Evolutionary conservation across 306 rosid genomes (phyloP).

Genomic region (Echinosophora koreensis): DNA sequence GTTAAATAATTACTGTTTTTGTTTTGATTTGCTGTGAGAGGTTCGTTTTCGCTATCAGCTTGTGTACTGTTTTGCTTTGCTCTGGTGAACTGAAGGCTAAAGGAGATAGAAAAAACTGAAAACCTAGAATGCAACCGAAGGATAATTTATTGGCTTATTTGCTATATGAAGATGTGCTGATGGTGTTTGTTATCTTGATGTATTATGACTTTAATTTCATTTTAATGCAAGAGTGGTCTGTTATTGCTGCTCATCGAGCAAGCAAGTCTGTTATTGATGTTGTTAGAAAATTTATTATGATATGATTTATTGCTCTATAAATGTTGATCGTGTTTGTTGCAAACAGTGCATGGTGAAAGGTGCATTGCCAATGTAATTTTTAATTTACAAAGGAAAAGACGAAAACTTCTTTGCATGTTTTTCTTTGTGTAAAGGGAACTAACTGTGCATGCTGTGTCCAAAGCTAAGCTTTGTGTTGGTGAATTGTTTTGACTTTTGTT

Average conservation of each 20-base stretch:
- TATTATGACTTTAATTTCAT: background rate
- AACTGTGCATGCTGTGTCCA: slow-evolving; percentile 12
- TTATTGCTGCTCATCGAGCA: background rate
- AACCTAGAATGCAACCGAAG: background rate
- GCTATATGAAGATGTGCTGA: background rate
- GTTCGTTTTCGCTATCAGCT: background rate
- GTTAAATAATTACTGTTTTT: background rate
- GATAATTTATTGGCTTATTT: background rate
- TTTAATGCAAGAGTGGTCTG: background rate
- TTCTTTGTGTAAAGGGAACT: background rate
- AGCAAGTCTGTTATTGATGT: background rate
- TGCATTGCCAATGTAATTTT: background rate
- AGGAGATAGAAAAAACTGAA: background rate
- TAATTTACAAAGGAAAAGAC: background rate
- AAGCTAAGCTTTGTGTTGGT: slow-evolving; percentile 11
- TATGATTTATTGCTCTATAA: slow-evolving; percentile 26
- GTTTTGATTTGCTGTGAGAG: background rate
- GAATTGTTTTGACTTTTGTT: background rate
- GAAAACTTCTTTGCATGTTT: background rate
- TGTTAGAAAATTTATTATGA: slow-evolving; percentile 7
- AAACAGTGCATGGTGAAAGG: background rate
- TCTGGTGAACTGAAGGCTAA: background rate
- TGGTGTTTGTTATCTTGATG: background rate
- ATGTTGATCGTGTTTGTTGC: background rate
- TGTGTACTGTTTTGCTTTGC: background rate